phyloP scores from a whole-genome alignment of 441 rosid species.

The Brassica balearica region DNA sequence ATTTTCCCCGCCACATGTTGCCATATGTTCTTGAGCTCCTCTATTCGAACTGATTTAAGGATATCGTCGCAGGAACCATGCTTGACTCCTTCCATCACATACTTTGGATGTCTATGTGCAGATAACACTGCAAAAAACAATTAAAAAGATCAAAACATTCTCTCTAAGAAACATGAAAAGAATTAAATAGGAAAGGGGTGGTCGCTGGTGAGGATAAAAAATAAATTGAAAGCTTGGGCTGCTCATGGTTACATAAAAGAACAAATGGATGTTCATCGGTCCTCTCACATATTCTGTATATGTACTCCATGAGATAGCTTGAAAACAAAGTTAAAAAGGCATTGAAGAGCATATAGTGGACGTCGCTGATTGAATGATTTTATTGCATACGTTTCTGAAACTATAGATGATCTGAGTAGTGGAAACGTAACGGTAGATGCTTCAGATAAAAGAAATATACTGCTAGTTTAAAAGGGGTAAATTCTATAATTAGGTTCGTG shows the following conservation, averaged over 20 bases:
- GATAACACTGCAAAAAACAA: constrained; percentile 57
- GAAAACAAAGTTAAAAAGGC: background rate
- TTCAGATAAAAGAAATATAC: background rate
- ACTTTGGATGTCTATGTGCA: constrained; percentile 59
- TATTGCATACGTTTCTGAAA: background rate
- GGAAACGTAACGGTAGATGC: background rate
- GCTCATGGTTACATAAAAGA: background rate
- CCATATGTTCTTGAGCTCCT: constrained; percentile 72
- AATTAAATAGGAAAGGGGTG: too few relatives aligned
- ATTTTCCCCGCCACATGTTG: constrained; percentile 66
- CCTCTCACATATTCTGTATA: background rate
- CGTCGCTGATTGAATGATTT: background rate
- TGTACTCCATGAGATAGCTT: background rate
- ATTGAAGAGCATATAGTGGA: background rate
- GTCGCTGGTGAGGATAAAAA: too few relatives aligned
- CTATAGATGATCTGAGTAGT: background rate
- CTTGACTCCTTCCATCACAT: constrained; percentile 67
- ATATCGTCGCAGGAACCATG: constrained; percentile 72
- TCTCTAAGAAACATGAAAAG: too few relatives aligned
- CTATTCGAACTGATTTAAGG: constrained; percentile 63
- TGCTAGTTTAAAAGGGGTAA: background rate
- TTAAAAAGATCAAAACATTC: background rate
- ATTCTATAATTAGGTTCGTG: too few relatives aligned
- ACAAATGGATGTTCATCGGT: background rate
- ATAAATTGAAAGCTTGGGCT: too few relatives aligned